Base-by-base conservation (phyloP, 2,329 filamentous ascomycete genomes). In the Fusarium pininemorale region DNA sequence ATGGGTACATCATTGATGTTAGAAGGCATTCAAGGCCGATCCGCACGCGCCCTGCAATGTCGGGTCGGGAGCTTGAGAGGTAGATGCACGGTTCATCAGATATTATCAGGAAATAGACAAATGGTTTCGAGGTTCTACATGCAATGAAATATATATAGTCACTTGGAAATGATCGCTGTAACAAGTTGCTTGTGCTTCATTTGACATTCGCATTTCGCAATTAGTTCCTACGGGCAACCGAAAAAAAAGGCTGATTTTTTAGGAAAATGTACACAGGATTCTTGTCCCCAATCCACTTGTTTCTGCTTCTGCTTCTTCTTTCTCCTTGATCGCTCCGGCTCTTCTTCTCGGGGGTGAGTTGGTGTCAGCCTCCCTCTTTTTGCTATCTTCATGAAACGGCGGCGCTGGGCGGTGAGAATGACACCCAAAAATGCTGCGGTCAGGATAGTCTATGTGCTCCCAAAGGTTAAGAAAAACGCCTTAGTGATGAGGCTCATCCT, bases 401-500 rank as follows among this genome's bases (percentile, higher is more conserved):
- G 44, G 62, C 61, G 60, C 61, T 74, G 48, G 54, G 66, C 62
- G 72, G 63, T 63, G 69, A 61, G 56, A 65, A 56, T 50, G 51
- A 51, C 35, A 38, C 37, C 51, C 65, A 55, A 32, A 65, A 61
- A 55, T 58, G 59, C 67, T 48, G 44, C 64, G 37, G 61, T 67
- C 47, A 53, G 54, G 59, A 44, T 59, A 66, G 47, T 70, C 44
- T 63, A 60, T 63, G 51, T 54, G 58, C 47, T 63, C 55, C 67
- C 55, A 41, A 44, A 58, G 38, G 58, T 47, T 47, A 53, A 47
- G 41, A 67, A 47, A 47, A 65, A 32, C 58, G 58, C 66, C 77
- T 82, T 89, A 90, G 83, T 90, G 88, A 75, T 90, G 88, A 75
- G 81, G 81, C 65, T 82, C 81, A 63, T 86, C 85, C 80, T 91